Percentiles rank a stretch among this genome's conserved stretches.
Conservation (phyloP, 345 rosid genomes). For the Dovyalis caffra region DNA sequence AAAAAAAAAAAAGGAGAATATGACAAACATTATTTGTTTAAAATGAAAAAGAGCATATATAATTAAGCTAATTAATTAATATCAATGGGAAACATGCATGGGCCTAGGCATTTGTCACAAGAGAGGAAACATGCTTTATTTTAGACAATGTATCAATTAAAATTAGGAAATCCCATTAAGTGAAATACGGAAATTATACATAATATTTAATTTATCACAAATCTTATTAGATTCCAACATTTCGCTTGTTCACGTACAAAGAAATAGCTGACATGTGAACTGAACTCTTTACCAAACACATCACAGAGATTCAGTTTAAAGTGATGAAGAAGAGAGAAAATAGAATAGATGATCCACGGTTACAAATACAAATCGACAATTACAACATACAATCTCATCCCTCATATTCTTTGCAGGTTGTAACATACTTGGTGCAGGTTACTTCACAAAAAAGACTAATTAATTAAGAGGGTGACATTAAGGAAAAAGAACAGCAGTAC, state of each 20-base stretch:
- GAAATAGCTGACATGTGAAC: neutral
- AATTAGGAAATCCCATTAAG: neutral
- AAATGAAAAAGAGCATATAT: too few species aligned
- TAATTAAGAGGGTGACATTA: neutral
- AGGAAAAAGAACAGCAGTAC: neutral
- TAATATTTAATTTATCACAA: neutral
- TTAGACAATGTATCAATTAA: too few species aligned
- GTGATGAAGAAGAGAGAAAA: neutral
- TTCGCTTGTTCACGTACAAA: neutral
- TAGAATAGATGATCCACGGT: neutral
- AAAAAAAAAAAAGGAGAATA: too few species aligned
- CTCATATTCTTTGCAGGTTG: neutral
- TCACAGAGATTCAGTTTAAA: neutral
- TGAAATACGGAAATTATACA: neutral
- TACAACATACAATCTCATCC: neutral
- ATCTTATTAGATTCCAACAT: neutral
- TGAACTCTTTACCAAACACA: neutral
- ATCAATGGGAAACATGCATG: too few species aligned
- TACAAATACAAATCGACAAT: neutral
- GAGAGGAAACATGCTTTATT: too few species aligned
- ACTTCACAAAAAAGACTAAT: neutral
- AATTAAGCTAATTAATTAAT: too few species aligned
- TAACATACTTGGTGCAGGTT: neutral
- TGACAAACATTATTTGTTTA: neutral
- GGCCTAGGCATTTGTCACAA: too few species aligned